These are phyloP conservation scores for Gynandropsis gynandra DNA, from an alignment of 345 rosid species.

Conservation along the genomic window DNA sequence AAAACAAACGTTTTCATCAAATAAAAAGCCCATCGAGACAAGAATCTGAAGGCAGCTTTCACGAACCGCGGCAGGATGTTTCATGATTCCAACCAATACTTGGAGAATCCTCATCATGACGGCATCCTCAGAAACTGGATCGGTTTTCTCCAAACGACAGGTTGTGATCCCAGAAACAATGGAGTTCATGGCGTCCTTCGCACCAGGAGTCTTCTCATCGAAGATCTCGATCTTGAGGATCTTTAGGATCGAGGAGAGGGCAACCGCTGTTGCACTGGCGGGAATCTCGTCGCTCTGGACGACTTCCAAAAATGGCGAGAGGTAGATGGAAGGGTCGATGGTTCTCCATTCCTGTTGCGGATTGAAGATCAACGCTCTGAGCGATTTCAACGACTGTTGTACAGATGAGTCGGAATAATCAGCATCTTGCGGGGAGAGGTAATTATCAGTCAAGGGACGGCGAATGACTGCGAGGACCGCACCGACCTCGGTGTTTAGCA, in stretches of 20 bases:
- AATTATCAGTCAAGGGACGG: conserved; percentile 37
- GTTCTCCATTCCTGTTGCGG: conserved; percentile 85
- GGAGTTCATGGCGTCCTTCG: conserved; percentile 52
- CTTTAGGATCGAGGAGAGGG: conserved; percentile 59
- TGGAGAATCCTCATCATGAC: conserved; percentile 84
- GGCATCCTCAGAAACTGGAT: conserved; percentile 52
- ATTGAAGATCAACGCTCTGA: conserved; percentile 73
- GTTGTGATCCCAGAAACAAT: conserved; percentile 55
- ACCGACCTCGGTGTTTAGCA: conserved; percentile 89
- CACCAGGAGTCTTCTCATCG: conserved; percentile 72
- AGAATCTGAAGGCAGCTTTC: not conserved
- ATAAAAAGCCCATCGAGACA: not conserved
- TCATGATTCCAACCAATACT: conserved; percentile 55
- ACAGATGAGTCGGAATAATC: conserved; percentile 43
- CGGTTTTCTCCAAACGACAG: conserved; percentile 78
- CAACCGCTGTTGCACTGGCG: conserved; percentile 59
- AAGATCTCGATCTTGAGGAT: conserved; percentile 57
- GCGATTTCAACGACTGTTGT: conserved; percentile 63
- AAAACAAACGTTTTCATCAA: not conserved
- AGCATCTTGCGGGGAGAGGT: conserved; percentile 43
- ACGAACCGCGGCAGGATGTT: conserved; percentile 37
- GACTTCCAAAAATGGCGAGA: conserved; percentile 77
- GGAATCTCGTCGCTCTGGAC: conserved; percentile 75
- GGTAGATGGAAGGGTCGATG: conserved; percentile 70
- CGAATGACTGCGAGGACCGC: conserved; percentile 78